Percentiles rank a stretch among this genome's conserved stretches.
Conservation (phyloP, 306 rosid genomes). For the Cicer pinnatifidum region DNA sequence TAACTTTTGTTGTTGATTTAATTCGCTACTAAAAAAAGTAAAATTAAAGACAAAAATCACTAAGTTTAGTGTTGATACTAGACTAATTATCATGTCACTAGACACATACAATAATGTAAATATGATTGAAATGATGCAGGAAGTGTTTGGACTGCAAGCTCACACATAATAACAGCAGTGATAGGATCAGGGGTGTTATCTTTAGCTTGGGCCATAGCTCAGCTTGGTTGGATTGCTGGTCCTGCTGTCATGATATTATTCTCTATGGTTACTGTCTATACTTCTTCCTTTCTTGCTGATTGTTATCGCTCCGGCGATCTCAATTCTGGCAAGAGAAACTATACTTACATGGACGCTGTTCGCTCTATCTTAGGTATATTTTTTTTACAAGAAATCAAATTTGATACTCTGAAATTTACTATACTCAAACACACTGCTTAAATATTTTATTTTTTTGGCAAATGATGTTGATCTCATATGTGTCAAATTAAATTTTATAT, state of each 20-base stretch:
- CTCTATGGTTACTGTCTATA: conserved; percentile 47
- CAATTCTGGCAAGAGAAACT: conserved; percentile 56
- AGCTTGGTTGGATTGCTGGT: conserved; percentile 72
- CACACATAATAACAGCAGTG: conserved; percentile 72
- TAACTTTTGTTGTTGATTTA: no score
- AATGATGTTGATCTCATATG: neutral
- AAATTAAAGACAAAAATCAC: no score
- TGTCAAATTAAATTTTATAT: no score
- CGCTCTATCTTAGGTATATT: conserved; percentile 63
- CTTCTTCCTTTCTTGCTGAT: conserved; percentile 54
- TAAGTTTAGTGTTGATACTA: no score
- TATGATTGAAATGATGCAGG: conserved; percentile 44
- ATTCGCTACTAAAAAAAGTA: no score
- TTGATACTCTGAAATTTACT: no score
- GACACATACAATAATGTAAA: neutral
- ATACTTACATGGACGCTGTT: conserved; percentile 61
- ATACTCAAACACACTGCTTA: neutral
- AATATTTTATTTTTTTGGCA: neutral
- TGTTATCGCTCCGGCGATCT: conserved; percentile 58
- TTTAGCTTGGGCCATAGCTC: conserved; percentile 71
- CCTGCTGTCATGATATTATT: conserved; percentile 62
- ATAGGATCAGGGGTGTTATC: conserved; percentile 72
- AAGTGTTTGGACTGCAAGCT: conserved; percentile 63
- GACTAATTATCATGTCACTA: no score
- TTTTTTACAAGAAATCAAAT: no score